Evolutionary conservation across 106 monocot genomes (phyloP), one percentile per base, ranked within the genome.

Genomic region (Allium fistulosum): DNA sequence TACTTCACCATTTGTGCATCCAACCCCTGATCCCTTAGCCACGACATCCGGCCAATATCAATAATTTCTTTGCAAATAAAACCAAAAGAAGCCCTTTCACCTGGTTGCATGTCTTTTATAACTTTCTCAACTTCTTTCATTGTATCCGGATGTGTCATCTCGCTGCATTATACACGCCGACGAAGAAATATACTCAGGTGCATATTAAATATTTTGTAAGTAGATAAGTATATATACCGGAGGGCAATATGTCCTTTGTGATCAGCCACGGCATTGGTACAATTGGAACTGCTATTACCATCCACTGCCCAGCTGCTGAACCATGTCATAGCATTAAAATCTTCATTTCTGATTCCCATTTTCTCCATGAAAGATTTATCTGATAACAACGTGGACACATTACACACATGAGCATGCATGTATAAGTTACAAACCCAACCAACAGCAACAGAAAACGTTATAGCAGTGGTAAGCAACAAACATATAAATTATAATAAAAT

Each of bases 251-350:
- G 37, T 46, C 50, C 49, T 48, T 16, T 74, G 49, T 70, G 77
- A 61, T 81, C 48, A 17, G 67, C 11, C 65, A 48, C 51, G 53
- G 49, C n/a, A 10, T 71, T 63, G 63, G 71, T 49, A 53, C 71
- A 57, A 52, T 72, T 65, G 58, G 73, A 78, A 47, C 78, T 77
- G 53, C 88, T 84, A 75, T 81, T 82, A 28, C 80, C 97, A 76
- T 99, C 97, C 15, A 99, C 89, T 68, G 97, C 97, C 97, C 97
- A 99, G 77, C 97, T 99, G 76, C 87, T 99, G 67, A 99, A 85
- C 92, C 97, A 99, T 71, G 97, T 90, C 58, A 90, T 87, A 58
- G 92, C 82, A 81, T 99, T 80, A 71, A 99, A 99, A 27, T 85
- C 87, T 53, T 87, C 84, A 65, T 75, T 81, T 48, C 74, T 79